Base-by-base conservation (phyloP, 257 asterid genomes). In the Paraleonurus japonicus region DNA sequence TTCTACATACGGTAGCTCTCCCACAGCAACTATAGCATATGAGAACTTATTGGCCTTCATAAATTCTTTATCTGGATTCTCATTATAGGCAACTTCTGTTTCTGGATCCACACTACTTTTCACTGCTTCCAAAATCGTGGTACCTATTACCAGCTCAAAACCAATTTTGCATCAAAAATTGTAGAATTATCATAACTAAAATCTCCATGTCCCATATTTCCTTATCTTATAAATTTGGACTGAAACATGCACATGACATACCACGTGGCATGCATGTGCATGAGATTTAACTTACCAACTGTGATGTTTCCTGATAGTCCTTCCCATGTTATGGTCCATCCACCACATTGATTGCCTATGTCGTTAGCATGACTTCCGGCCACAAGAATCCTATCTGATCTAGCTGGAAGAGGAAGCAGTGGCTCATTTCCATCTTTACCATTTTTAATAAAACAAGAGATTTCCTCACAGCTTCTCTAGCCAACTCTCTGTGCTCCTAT, bases 381-480 rank as follows among this genome's bases (percentile, higher is more conserved):
- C 45, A 86, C 89, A 30, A 86, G 87, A 57, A 86, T 75, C 80
- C 59, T 78, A 22, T 55, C 39, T 0, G 86, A 58, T 12, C 51
- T 78, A 59, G 75, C 84, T 1, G 87, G 83, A 13, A 88, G 87
- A 23, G 92, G 92, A 63, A 88, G 65, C 74, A 88, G 3, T 1
- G 89, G 90, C 68, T 60, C 61, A 13, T 81, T 60, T 7, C 57
- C 69, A 16, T 63, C 65, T 54, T 88, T 77, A 4, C 97, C 92
- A 23, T 90, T 88, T 90, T 90, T 61, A 90, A 48, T 4, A 90
- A 81, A 33, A 90, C 95, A 0, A 86, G 95, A 0, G 96, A 86
- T 67, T 88, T 90, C 76, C 96, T 80, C 59, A 90, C 97, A 0
- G 92, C 96, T 82, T 86, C 92, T 26, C 96, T 84, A 15, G 97